Conservation (phyloP, 148 eudicot species). For the Hydrangea macrophylla region DNA sequence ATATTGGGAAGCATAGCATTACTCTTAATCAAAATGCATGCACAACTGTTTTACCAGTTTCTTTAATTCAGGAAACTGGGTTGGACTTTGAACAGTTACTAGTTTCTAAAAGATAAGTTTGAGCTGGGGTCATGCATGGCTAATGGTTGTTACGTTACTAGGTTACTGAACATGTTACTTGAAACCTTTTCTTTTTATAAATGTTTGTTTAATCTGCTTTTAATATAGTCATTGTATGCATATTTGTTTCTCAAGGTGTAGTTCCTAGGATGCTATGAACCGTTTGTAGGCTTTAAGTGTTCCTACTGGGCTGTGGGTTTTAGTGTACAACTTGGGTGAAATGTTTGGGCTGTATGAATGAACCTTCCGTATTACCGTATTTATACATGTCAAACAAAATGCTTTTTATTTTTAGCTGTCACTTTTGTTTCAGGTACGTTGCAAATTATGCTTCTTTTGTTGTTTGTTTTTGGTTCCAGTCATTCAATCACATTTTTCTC, state of each 20-base stretch:
- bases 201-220: background rate
- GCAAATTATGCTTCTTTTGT: slow-evolving; percentile 6
- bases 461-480: background rate
- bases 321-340: background rate
- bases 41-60: no score
- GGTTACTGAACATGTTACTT: background rate
- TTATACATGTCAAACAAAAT: background rate
- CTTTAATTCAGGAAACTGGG: no score
- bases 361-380: background rate
- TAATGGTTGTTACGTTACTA: background rate
- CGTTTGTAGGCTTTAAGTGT: background rate
- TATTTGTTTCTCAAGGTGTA: background rate
- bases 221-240: background rate
- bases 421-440: background rate
- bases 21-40: no score
- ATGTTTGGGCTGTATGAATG: background rate
- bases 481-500: background rate
- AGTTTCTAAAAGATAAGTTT: background rate
- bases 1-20: no score
- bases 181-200: background rate
- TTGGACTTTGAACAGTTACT: no score
- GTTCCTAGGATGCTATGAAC: background rate
- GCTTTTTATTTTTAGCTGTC: background rate
- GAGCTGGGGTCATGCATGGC: background rate
- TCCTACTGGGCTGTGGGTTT: background rate